Conservation (phyloP, 2,329 filamentous ascomycete genomes). For the Beauveria bassiana region DNA sequence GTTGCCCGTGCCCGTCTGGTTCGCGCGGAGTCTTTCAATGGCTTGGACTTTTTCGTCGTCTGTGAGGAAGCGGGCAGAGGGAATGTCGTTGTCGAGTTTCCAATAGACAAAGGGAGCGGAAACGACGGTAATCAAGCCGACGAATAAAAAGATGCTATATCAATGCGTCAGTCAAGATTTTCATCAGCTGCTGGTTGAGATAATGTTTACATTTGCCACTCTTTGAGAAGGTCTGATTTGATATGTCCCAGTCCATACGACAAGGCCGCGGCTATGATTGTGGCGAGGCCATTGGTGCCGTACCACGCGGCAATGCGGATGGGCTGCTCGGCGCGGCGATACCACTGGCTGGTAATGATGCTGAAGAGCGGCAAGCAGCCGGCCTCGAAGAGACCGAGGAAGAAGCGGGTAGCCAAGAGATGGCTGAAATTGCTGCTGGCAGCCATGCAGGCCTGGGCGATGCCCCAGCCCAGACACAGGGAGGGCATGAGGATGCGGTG, state of each 20-base stretch:
- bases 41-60: slow-evolving; percentile 60
- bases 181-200: no score
- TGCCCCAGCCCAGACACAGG: slow-evolving; percentile 37
- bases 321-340: slow-evolving; percentile 48
- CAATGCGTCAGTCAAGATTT: not conserved
- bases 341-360: slow-evolving; percentile 41
- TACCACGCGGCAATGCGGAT: slow-evolving; percentile 60
- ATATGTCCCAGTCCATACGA: slow-evolving; percentile 53
- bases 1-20: slow-evolving; percentile 68
- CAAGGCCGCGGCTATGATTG: slow-evolving; percentile 46
- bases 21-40: slow-evolving; percentile 63
- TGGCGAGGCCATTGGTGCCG: slow-evolving; percentile 50
- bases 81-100: slow-evolving; percentile 51
- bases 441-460: slow-evolving; percentile 36
- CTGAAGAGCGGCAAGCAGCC: slow-evolving; percentile 42
- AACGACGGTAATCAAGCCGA: slow-evolving; percentile 51
- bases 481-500: slow-evolving; percentile 50
- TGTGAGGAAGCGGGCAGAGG: slow-evolving; percentile 48
- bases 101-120: slow-evolving; percentile 52
- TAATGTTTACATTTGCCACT: slow-evolving; percentile 13
- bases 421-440: slow-evolving; percentile 39
- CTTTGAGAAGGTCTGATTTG: slow-evolving; percentile 16
- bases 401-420: slow-evolving; percentile 41
- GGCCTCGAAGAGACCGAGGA: slow-evolving; percentile 42
- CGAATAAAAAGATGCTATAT: slow-evolving; percentile 47